Evolutionary conservation across 257 asterid genomes (phyloP), one percentile per base, ranked within the genome.

Genomic region (Scutellaria barbata): DNA sequence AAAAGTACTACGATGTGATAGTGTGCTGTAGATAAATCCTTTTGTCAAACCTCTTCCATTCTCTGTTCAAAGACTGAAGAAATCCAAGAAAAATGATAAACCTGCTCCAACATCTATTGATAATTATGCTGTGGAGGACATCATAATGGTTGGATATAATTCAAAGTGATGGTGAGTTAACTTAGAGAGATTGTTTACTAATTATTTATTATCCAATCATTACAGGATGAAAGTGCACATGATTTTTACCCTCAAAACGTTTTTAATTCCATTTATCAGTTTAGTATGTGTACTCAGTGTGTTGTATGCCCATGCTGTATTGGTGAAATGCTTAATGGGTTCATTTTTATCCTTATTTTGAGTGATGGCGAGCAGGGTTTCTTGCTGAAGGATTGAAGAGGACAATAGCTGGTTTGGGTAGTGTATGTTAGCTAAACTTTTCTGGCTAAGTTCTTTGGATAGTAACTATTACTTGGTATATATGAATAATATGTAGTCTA

Each of bases 401-500:
- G 93, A 95, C 99, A 43, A 78, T 98, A 48, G 99, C 99, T 81
- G 98, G 99, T 74, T 76, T 95, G 75, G 99, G 99, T 81, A 95
- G 99, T 85, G 99, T 94, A 85, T 71, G 95, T 81, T 79, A 12
- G 58, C 78, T 69, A 39, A 79, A 67, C 70, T 63, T 67, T 74
- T 71, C 30, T 45, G 3, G n/a, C n/a, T n/a, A n/a, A n/a, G n/a
- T n/a, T 74, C 69, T 55, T 76, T 22, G 35, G 5, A 12, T 60
- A n/a, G 40, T 66, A 13, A 16, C 11, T 52, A 20, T 71, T 60
- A 14, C 58, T 45, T 12, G 10, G 75, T 48, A 50, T 62, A 7
- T 46, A 14, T n/a, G n/a, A n/a, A n/a, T n/a, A n/a, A n/a, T n/a
- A n/a, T 56, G 42, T 46, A 3, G 16, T 68, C 5, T 6, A 70